Conservation (phyloP, 495 filamentous ascomycete genomes). For the Cetradonia linearis region DNA sequence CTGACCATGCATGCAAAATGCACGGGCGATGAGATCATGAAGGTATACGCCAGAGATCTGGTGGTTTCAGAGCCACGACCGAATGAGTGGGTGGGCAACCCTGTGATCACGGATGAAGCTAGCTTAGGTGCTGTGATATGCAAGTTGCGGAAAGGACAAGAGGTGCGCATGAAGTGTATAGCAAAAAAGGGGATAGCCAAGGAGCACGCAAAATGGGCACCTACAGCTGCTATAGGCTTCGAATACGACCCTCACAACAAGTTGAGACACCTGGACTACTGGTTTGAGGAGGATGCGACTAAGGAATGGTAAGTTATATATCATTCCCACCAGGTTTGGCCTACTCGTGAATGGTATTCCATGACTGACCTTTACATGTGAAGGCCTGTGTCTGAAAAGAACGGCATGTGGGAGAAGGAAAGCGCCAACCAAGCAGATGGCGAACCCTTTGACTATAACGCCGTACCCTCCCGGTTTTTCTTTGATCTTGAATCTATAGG, state of each 20-base stretch:
- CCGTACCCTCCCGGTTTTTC: constrained; percentile 74
- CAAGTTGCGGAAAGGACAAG: constrained; percentile 80
- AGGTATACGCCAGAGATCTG: constrained; percentile 81
- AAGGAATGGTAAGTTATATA: constrained; percentile 71
- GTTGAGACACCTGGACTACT: constrained; percentile 75
- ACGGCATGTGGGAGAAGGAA: constrained; percentile 71
- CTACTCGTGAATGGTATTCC: background rate
- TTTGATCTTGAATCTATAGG: constrained; percentile 86
- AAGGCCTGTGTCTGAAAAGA: constrained; percentile 33
- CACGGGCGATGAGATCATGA: constrained; percentile 71
- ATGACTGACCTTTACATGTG: background rate
- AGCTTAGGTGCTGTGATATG: constrained; percentile 71
- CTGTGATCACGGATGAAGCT: constrained; percentile 73
- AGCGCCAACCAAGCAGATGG: constrained; percentile 53
- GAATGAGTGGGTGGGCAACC: constrained; percentile 70
- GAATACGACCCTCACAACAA: constrained; percentile 98
- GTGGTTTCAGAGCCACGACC: constrained; percentile 49
- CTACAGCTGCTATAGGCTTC: constrained; percentile 83
- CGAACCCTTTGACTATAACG: constrained; percentile 84
- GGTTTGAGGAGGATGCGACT: constrained; percentile 79
- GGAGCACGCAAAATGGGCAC: constrained; percentile 96
- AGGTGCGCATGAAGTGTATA: constrained; percentile 78
- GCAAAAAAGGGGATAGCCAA: constrained; percentile 98
- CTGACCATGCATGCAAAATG: constrained; percentile 76
- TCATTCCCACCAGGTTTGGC: background rate